A percentile compares a stretch with the other conserved stretches of the same genome.
These are phyloP conservation scores for Xerocomellus chrysenteron DNA, from an alignment of 768 basidiomycete species.

Conservation along the genomic window DNA sequence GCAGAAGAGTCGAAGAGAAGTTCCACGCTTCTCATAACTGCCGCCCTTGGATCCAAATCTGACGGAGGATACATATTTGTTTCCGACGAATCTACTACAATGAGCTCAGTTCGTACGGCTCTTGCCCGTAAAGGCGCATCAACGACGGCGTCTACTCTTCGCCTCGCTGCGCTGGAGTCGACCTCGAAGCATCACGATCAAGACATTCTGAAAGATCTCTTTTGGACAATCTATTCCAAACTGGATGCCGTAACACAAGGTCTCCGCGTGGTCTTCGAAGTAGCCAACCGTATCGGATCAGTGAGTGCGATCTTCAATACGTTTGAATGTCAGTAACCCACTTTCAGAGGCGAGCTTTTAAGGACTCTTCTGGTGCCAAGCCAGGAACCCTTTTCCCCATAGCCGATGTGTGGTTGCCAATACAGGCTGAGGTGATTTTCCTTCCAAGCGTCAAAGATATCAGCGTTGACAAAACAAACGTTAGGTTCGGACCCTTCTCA, in stretches of 20 bases:
- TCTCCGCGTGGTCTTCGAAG: slow-evolving; percentile 84
- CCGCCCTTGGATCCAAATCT: slow-evolving; percentile 39
- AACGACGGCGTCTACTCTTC: slow-evolving; percentile 53
- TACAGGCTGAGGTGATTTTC: slow-evolving; percentile 77
- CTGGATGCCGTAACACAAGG: slow-evolving; percentile 92
- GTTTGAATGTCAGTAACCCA: background rate
- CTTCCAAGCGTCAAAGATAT: background rate
- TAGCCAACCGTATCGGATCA: slow-evolving; percentile 85
- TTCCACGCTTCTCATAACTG: slow-evolving; percentile 36
- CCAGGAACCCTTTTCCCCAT: slow-evolving; percentile 77
- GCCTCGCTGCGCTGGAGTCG: slow-evolving; percentile 72
- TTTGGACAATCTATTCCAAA: slow-evolving; percentile 98
- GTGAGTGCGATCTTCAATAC: slow-evolving; percentile 47
- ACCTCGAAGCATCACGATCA: slow-evolving; percentile 73
- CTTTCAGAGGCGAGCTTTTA: slow-evolving; percentile 82
- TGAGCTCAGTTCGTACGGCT: slow-evolving; percentile 24
- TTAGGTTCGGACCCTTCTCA: slow-evolving; percentile 80
- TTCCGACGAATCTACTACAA: slow-evolving; percentile 19
- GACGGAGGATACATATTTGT: slow-evolving; percentile 56
- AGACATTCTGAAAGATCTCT: slow-evolving; percentile 85
- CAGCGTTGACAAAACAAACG: slow-evolving; percentile 2
- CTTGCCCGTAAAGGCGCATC: slow-evolving; percentile 21
- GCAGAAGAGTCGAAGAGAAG: slow-evolving; percentile 71
- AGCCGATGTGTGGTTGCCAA: slow-evolving; percentile 81
- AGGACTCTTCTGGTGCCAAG: slow-evolving; percentile 78